Evolutionary conservation across 306 rosid genomes (phyloP).

Genomic region (Prunus dulcis): DNA sequence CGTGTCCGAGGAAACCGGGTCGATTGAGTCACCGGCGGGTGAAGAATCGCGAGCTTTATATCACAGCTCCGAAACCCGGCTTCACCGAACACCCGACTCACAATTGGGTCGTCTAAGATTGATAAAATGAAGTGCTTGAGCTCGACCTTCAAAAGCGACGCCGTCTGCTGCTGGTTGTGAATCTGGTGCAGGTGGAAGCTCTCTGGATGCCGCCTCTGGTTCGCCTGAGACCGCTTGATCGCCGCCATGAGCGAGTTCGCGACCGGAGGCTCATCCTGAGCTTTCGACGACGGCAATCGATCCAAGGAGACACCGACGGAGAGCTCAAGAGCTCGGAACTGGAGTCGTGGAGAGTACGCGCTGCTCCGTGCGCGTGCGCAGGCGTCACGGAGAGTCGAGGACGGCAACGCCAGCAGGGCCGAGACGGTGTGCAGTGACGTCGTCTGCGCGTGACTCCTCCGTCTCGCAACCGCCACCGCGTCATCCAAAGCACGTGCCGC

Average conservation of each 20-base stretch:
- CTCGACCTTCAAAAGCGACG: conserved; percentile 77
- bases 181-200: conserved; percentile 72
- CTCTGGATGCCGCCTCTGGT: conserved; percentile 89
- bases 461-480: conserved; percentile 78
- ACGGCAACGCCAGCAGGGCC: conserved; percentile 64
- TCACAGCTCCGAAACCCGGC: conserved; percentile 85
- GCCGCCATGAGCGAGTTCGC: conserved; percentile 97
- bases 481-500: conserved; percentile 85
- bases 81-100: conserved; percentile 82
- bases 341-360: conserved; percentile 71
- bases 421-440: conserved; percentile 88
- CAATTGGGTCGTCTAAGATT: conserved; percentile 92
- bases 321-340: conserved; percentile 79
- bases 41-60: conserved; percentile 67
- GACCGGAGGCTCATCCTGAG: conserved; percentile 67
- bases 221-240: conserved; percentile 87
- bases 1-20: conserved; percentile 38
- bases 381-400: conserved; percentile 70
- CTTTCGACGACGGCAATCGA: conserved; percentile 57
- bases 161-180: conserved; percentile 53
- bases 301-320: conserved; percentile 91
- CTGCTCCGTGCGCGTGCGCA: conserved; percentile 70
- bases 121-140: conserved; percentile 78
- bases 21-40: conserved; percentile 47
- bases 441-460: conserved; percentile 80